Conservation (phyloP, 2,329 filamentous ascomycete species). For the Bipolaris victoriae region DNA sequence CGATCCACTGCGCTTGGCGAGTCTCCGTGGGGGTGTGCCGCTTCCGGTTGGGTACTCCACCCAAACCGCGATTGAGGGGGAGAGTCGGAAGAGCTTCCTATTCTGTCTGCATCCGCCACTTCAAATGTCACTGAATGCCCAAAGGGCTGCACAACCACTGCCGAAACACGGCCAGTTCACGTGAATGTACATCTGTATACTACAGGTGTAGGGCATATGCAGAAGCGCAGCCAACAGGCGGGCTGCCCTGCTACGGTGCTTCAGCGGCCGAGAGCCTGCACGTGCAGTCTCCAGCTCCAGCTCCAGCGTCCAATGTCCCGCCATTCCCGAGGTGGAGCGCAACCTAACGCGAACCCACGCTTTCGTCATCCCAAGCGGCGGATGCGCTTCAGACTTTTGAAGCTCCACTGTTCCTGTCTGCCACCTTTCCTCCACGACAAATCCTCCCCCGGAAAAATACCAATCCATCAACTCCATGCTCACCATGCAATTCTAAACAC, state of each 20-base stretch:
- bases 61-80: not conserved
- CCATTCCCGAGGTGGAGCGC: conserved; percentile 21
- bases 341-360: conserved; percentile 14
- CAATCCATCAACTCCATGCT: conserved; percentile 17
- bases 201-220: not conserved
- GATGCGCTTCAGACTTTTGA: conserved; percentile 26
- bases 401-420: conserved; percentile 21
- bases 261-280: conserved; percentile 4
- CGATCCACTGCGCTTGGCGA: conserved; percentile 14
- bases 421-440: conserved; percentile 12
- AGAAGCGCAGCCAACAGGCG: conserved; percentile 1
- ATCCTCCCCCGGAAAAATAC: conserved; percentile 22
- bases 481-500: conserved; percentile 19
- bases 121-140: not conserved
- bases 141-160: conserved; percentile 1
- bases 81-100: conserved; percentile 5
- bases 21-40: conserved; percentile 13
- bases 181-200: not conserved
- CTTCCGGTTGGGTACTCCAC: conserved; percentile 10
- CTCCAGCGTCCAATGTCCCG: conserved; percentile 9
- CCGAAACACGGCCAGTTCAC: conserved; percentile 1
- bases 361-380: conserved; percentile 17
- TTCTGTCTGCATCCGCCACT: not conserved
- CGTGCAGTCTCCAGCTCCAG: not conserved
- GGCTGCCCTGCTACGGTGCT: conserved; percentile 6